These are phyloP conservation scores for Podaxis sp. DNA, from an alignment of 768 basidiomycete species.

Conservation along the genomic window DNA sequence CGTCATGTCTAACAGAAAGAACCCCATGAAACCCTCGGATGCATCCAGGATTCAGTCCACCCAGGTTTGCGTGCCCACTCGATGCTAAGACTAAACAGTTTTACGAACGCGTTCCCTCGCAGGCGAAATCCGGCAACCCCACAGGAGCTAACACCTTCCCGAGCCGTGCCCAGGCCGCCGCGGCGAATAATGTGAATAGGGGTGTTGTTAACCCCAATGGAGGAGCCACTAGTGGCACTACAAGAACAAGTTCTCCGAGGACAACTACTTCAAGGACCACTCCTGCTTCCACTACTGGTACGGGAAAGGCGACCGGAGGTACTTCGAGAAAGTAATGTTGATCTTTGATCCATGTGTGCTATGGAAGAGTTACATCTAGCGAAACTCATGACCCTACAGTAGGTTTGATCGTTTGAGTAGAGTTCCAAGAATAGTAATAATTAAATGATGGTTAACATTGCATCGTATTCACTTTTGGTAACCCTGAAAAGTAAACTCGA, in stretches of 20 bases:
- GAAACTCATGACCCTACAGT: not conserved
- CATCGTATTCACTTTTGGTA: too few species aligned
- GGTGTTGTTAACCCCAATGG: conserved; percentile 2
- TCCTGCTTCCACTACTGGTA: not conserved
- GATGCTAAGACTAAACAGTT: not conserved
- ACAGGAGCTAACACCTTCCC: not conserved
- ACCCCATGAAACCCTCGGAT: conserved; percentile 1
- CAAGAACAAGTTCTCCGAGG: not conserved
- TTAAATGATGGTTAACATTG: not conserved
- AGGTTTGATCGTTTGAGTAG: not conserved
- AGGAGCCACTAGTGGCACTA: not conserved
- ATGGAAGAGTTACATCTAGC: not conserved
- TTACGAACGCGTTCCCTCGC: not conserved
- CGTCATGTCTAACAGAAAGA: conserved; percentile 5
- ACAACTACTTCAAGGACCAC: not conserved
- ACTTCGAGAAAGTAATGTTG: conserved; percentile 1
- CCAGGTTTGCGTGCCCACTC: not conserved
- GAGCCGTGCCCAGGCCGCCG: not conserved
- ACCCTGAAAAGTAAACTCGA: too few species aligned
- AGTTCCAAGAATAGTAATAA: conserved; percentile 2
- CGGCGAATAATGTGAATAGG: not conserved
- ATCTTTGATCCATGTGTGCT: not conserved
- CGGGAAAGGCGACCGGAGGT: not conserved
- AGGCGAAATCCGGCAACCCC: conserved; percentile 7
- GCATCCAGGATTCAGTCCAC: conserved; percentile 10